Conservation (phyloP, 2,329 filamentous ascomycete species). For the Exophiala sideris region DNA sequence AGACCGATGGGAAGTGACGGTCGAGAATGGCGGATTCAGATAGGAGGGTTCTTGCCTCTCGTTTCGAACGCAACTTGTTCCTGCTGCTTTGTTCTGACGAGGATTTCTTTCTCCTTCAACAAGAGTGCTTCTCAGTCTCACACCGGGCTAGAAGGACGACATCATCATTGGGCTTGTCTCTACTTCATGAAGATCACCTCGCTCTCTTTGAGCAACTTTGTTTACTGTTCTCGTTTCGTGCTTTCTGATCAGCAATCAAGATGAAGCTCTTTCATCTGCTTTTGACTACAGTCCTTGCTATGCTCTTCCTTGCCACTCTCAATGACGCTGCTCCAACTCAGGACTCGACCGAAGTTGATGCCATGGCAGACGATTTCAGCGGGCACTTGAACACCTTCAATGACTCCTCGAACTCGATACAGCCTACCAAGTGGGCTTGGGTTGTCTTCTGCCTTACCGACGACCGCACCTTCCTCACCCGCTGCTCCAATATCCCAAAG, state of each 20-base stretch:
- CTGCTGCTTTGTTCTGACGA: no score
- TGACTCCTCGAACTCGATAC: background rate
- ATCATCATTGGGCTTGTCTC: no score
- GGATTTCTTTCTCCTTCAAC: no score
- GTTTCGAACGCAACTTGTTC: background rate
- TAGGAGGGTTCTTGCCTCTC: background rate
- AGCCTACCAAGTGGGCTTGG: background rate
- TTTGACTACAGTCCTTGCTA: background rate
- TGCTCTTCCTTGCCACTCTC: background rate
- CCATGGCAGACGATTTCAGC: background rate
- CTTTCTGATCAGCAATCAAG: background rate
- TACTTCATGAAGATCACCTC: no score
- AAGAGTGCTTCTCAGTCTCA: no score
- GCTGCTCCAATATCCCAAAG: background rate
- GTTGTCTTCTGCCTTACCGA: background rate
- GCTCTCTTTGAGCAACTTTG: no score
- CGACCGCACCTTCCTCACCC: background rate
- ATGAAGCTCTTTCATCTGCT: background rate
- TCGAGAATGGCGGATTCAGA: background rate
- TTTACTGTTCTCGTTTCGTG: no score
- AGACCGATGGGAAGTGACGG: background rate
- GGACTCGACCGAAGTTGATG: background rate
- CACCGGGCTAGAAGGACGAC: no score
- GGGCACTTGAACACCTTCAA: background rate
- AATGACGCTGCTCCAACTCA: slow-evolving; percentile 1